Percentiles rank a stretch among this genome's conserved stretches.
phyloP scores from a whole-genome alignment of 441 rosid species.

The Aleurites moluccanus region DNA sequence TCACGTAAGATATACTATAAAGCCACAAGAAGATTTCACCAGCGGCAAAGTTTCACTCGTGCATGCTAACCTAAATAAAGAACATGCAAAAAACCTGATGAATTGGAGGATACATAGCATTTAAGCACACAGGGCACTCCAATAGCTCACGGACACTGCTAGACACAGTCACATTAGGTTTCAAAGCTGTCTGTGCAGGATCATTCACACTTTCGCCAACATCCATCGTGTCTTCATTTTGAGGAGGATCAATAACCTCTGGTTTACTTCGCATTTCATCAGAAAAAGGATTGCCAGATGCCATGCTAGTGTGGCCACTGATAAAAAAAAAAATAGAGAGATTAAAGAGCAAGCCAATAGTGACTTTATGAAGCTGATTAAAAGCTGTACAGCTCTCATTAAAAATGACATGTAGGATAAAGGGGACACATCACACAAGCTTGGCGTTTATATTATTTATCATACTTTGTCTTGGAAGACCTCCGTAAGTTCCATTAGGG shows the following conservation, averaged over 20 bases:
- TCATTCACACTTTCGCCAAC: conserved; percentile 50
- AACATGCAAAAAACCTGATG: conserved; percentile 54
- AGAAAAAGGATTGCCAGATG: conserved; percentile 52
- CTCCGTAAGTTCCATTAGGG: background rate
- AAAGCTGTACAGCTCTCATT: background rate
- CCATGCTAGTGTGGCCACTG: conserved; percentile 35
- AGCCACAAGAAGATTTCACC: background rate
- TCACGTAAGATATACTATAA: background rate
- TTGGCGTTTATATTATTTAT: background rate
- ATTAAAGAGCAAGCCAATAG: conserved; percentile 7
- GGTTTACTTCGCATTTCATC: conserved; percentile 60
- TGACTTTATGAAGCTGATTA: background rate
- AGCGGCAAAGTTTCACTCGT: background rate
- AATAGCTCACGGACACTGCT: conserved; percentile 69
- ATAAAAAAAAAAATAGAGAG: background rate
- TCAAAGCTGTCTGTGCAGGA: conserved; percentile 45
- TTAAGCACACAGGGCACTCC: conserved; percentile 77
- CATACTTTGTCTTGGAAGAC: background rate
- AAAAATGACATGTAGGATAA: background rate
- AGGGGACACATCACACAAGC: background rate
- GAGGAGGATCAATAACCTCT: conserved; percentile 67
- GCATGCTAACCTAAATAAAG: background rate
- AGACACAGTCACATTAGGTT: conserved; percentile 58
- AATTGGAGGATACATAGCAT: conserved; percentile 80
- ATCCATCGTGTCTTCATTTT: conserved; percentile 48